Evolutionary conservation across 2,329 filamentous ascomycete genomes (phyloP), one percentile per base, ranked within the genome.

Genomic region (Sarocladium strictum): DNA sequence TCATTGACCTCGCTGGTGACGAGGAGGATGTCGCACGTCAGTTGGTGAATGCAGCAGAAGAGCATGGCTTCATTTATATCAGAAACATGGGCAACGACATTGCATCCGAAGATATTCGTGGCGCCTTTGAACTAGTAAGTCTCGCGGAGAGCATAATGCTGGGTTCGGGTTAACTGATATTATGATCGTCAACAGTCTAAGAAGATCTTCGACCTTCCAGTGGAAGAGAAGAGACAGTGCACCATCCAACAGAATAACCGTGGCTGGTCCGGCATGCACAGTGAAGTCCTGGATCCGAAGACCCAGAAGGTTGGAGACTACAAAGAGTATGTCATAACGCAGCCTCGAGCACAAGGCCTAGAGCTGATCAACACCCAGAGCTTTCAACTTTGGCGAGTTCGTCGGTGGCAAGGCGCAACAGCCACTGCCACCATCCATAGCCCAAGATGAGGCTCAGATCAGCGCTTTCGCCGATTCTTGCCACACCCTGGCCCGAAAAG

Each of bases 341-440:
- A 21, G 17, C 32, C 12, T 49, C 35, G 27, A 29, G 12, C 29
- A 6, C 12, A 32, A 32, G 12, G 29, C 29, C 29, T n/a, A 32
- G 29, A 32, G 29, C 29, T 32, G 29, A 32, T 7, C 29, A 32
- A 7, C 7, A 32, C 29, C 29, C 29, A 94, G 91, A 74, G 90
- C 87, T 35, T 93, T 97, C 78, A 99, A 97, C 73, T 87, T 97
- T 65, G 90, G 87, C 59, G 83, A 90, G 61, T 96, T 94, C 66
- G 66, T 75, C 55, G 62, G 83, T 58, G 79, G 83, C 61, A 84
- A 85, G 69, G 80, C 87, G 14, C 84, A 87, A 58, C 93, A 97
- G 67, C 86, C 87, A 9, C 76, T 97, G 1, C 91, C 93, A 0
- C 64, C 74, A 1, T 76, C 81, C 7, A 76, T 97, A 2, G 65